Base-by-base conservation (phyloP, 2,329 filamentous ascomycete species). In the Colletotrichum trifolii region DNA sequence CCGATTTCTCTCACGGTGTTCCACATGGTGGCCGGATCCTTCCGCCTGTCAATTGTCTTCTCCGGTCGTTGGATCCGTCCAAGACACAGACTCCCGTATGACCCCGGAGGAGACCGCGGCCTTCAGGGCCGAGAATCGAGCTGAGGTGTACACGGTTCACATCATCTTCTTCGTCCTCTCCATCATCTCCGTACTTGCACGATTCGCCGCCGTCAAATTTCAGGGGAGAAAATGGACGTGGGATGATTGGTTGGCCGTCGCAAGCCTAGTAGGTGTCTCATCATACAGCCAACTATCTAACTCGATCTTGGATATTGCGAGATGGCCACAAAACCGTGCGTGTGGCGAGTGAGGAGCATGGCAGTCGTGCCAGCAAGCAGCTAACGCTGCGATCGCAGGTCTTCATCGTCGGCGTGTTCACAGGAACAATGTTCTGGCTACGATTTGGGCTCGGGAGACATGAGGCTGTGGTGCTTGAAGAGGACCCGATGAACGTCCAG, bases 211-310 rank as follows among this genome's bases (percentile, higher is more conserved):
- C 6, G 58, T 53, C 17, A 40, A 36, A 12, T 40, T 53, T 12
- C 63, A 46, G 15, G 42, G 58, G 3, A 54, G 58, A 12, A 66
- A 35, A 40, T 38, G 62, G 4, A 25, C 39, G n/a, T 52, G 35
- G 58, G 63, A 66, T 36, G 63, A 66, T 34, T 62, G 63, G 52
- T 33, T 66, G 13, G 59, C 63, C 2, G 17, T 63, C n/a, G n/a
- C 33, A 35, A 47, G 57, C 8, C 25, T 57, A 12, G 63, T 66
- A 49, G 43, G 63, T 62, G 4, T 15, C 15, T 43, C 25, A 25
- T 25, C 25, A 25, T 25, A 25, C 25, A 25, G 25, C 25, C 25
- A 25, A 25, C 3, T 25, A 25, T 25, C 25, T 25, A 5, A 25
- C 3, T 25, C 25, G 25, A 25, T 4, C 25, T 25, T 25, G 4